A percentile compares a stretch with the other conserved stretches of the same genome.
Evolutionary conservation across 2,329 filamentous ascomycete species (phyloP).

Genomic region (Cercospora citrullina): DNA sequence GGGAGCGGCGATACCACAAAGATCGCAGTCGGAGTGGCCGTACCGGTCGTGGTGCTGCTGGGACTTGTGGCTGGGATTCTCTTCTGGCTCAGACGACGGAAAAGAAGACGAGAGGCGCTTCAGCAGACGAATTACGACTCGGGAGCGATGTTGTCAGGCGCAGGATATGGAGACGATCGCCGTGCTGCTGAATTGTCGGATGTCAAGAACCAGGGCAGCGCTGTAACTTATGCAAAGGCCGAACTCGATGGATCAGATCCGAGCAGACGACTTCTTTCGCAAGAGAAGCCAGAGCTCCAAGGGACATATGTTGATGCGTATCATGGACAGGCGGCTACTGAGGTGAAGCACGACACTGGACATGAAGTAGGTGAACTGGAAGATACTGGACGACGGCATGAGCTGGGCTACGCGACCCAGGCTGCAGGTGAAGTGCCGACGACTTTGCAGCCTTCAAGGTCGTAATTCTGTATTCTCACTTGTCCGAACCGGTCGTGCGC

Average conservation of each 20-base stretch:
- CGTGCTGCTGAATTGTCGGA: neutral
- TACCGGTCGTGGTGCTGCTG: slow-evolving; percentile 8
- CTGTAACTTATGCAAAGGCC: neutral
- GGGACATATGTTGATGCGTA: neutral
- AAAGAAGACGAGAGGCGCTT: neutral
- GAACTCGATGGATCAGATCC: slow-evolving; percentile 5
- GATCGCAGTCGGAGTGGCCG: slow-evolving; percentile 7
- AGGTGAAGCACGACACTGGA: neutral
- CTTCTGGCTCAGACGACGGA: slow-evolving; percentile 10
- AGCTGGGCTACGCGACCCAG: slow-evolving; percentile 7
- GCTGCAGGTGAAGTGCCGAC: slow-evolving; percentile 4
- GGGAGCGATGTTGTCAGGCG: neutral
- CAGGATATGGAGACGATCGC: neutral
- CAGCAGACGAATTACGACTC: neutral
- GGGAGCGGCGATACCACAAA: neutral
- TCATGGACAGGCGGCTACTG: neutral
- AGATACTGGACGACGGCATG: neutral
- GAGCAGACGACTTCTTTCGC: neutral
- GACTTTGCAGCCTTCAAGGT: slow-evolving; percentile 1
- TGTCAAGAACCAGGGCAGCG: neutral
- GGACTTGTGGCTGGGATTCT: neutral
- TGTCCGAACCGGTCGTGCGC: no score
- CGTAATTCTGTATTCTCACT: no score
- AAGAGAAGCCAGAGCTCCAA: slow-evolving; percentile 5
- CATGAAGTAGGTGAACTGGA: slow-evolving; percentile 9